Evolutionary conservation across 2,329 filamentous ascomycete species (phyloP).

Genomic region (Fusarium sp.): DNA sequence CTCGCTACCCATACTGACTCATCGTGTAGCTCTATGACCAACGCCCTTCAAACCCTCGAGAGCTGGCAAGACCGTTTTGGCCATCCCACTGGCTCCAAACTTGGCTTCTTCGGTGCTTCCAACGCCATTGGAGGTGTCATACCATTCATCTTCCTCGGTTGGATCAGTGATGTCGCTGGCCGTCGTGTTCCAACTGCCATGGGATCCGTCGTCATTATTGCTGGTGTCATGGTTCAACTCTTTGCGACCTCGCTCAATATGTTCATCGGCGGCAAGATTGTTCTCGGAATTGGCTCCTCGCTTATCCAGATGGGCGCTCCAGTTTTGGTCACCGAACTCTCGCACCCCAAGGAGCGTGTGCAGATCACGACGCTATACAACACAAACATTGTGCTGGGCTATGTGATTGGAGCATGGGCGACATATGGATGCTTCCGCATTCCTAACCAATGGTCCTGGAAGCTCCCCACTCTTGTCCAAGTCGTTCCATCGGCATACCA

Average conservation of each 20-base stretch:
- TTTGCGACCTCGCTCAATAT: slow-evolving; percentile 50
- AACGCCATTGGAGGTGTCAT: slow-evolving; percentile 54
- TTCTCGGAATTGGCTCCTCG: slow-evolving; percentile 51
- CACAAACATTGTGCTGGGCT: slow-evolving; percentile 34
- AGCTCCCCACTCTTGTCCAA: slow-evolving; percentile 61
- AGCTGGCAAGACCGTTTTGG: slow-evolving; percentile 53
- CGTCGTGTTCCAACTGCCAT: slow-evolving; percentile 49
- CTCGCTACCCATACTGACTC: not conserved
- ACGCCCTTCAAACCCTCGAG: slow-evolving; percentile 52
- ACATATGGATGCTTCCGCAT: slow-evolving; percentile 42
- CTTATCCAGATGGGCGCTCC: slow-evolving; percentile 56
- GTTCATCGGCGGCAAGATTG: slow-evolving; percentile 53
- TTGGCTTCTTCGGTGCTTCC: slow-evolving; percentile 54
- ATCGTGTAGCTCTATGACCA: slow-evolving; percentile 47
- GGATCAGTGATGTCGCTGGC: slow-evolving; percentile 50
- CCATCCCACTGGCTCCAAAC: slow-evolving; percentile 50
- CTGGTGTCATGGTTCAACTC: slow-evolving; percentile 50
- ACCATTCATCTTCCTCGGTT: slow-evolving; percentile 50
- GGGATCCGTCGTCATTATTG: slow-evolving; percentile 53
- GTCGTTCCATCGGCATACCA: slow-evolving; percentile 56
- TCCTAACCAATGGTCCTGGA: slow-evolving; percentile 33
- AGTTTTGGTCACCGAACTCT: slow-evolving; percentile 56
- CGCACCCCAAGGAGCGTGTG: slow-evolving; percentile 50
- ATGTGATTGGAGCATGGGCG: slow-evolving; percentile 37
- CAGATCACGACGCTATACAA: slow-evolving; percentile 39